These are phyloP conservation scores for Porcisia hertigi DNA, from an alignment of 208 protist species.

Conservation along the genomic window DNA sequence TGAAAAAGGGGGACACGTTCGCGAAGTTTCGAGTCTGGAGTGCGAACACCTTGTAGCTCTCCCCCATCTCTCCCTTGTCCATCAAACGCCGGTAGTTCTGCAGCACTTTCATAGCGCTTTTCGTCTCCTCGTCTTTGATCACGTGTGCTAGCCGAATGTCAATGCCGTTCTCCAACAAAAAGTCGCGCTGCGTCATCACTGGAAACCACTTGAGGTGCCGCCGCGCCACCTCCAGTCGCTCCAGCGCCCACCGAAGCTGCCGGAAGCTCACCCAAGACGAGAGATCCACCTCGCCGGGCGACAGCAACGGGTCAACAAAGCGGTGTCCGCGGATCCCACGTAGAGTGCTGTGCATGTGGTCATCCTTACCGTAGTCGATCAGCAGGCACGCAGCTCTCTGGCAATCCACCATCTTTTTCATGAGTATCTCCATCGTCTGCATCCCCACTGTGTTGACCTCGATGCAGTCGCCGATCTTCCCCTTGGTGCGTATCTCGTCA, in stretches of 20 bases:
- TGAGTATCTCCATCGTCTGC: conserved; percentile 86
- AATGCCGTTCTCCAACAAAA: conserved; percentile 85
- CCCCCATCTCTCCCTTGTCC: conserved; percentile 85
- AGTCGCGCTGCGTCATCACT: conserved; percentile 82
- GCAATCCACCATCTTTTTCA: conserved; percentile 87
- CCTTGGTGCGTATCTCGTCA: conserved; percentile 71
- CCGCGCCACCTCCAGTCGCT: conserved; percentile 80
- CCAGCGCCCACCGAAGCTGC: conserved; percentile 80
- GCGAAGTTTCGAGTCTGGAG: conserved; percentile 87
- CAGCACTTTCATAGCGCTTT: conserved; percentile 85
- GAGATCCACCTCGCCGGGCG: conserved; percentile 92
- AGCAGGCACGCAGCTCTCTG: conserved; percentile 84
- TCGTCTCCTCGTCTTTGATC: conserved; percentile 89
- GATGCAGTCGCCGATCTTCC: conserved; percentile 74
- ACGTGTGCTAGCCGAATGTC: conserved; percentile 85
- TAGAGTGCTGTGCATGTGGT: conserved; percentile 90
- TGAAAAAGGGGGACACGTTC: conserved; percentile 84
- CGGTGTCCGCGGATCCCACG: conserved; percentile 89
- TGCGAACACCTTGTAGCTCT: conserved; percentile 92
- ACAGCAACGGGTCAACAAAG: conserved; percentile 89
- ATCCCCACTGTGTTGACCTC: conserved; percentile 89
- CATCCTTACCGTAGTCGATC: conserved; percentile 94
- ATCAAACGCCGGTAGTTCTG: conserved; percentile 87
- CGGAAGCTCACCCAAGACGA: conserved; percentile 90
- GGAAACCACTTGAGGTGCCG: conserved; percentile 87